Conservation (phyloP, 768 basidiomycete genomes). For the Ramaria rubella region DNA sequence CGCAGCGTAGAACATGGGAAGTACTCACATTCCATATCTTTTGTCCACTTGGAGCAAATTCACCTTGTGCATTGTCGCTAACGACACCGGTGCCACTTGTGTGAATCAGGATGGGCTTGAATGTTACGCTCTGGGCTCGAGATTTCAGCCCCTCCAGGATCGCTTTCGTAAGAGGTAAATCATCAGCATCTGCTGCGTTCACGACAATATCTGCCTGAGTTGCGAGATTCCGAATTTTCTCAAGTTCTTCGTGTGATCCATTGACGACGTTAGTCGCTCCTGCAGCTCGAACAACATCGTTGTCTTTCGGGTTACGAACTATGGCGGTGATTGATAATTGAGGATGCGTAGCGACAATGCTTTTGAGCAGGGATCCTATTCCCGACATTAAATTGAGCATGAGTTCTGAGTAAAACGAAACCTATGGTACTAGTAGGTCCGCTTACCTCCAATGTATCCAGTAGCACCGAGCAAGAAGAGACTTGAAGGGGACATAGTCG, state of each 20-base stretch:
- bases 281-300: background rate
- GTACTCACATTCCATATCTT: constrained; percentile 21
- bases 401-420: background rate
- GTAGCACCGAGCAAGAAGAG: constrained; percentile 6
- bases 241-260: constrained; percentile 8
- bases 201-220: constrained; percentile 17
- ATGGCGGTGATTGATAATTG: constrained; percentile 2
- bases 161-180: constrained; percentile 17
- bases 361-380: constrained; percentile 1
- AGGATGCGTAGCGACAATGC: constrained; percentile 1
- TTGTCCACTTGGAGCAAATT: constrained; percentile 12
- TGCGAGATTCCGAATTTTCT: background rate
- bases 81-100: constrained; percentile 19
- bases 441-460: constrained; percentile 11
- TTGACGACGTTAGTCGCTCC: constrained; percentile 1
- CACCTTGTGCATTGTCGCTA: constrained; percentile 12
- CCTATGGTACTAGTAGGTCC: background rate
- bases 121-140: constrained; percentile 4
- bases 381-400: background rate
- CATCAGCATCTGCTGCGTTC: constrained; percentile 23
- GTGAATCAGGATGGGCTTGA: constrained; percentile 20
- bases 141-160: constrained; percentile 17
- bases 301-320: constrained; percentile 4
- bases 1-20: background rate
- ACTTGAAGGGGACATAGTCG: background rate